A percentile compares a stretch with the other conserved stretches of the same genome.
Evolutionary conservation across 140 eudicot genomes (phyloP).

Genomic region (Senecio squalidus): DNA sequence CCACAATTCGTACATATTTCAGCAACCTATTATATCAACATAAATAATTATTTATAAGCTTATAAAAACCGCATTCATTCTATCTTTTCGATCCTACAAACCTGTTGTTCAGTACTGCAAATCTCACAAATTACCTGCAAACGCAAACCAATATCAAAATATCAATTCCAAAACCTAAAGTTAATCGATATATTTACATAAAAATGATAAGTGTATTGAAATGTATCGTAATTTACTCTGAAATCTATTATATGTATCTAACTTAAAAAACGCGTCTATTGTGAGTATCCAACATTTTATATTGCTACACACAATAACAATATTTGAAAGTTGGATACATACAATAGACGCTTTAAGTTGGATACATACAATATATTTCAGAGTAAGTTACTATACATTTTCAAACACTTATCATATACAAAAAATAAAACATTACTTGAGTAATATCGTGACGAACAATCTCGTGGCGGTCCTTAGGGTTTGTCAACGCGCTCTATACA

Average conservation of each 20-base stretch:
- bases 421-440: conserved; percentile 35
- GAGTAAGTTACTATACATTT: too few species aligned
- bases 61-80: neutral
- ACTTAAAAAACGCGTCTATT: too few species aligned
- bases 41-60: neutral
- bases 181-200: neutral
- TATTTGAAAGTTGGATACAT: too few species aligned
- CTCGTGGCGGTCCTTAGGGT: conserved; percentile 87
- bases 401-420: too few species aligned
- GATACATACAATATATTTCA: too few species aligned
- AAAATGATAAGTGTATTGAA: too few species aligned
- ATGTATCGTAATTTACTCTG: too few species aligned
- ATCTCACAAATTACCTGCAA: conserved; percentile 81
- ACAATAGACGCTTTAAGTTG: too few species aligned
- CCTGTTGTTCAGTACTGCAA: conserved; percentile 89
- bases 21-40: conserved; percentile 48
- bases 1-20: conserved; percentile 74
- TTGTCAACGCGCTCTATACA: conserved; percentile 49
- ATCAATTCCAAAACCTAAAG: neutral
- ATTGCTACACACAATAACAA: too few species aligned
- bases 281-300: too few species aligned
- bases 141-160: conserved; percentile 6
- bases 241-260: too few species aligned
- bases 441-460: conserved; percentile 76
- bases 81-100: conserved; percentile 8